phyloP scores from a whole-genome alignment of 73 alveolate genomes.

The Tetrahymena malaccensis region DNA sequence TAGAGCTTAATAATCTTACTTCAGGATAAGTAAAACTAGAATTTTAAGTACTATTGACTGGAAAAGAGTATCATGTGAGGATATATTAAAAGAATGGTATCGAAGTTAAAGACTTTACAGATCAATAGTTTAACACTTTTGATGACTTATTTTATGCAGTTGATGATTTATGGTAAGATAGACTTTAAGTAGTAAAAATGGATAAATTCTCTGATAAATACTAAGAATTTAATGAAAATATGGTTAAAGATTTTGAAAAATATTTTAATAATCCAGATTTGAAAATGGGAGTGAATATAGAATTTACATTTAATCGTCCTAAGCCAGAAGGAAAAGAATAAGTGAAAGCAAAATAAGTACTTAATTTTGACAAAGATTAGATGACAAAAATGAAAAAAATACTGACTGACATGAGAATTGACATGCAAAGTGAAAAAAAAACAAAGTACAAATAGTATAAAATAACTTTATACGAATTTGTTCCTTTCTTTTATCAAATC shows the following conservation, averaged over 20 bases:
- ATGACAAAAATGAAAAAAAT: not conserved
- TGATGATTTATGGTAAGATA: constrained; percentile 27
- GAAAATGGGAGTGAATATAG: not conserved
- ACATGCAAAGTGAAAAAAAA: not conserved
- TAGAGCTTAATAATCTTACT: constrained; percentile 75
- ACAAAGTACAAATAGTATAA: not conserved
- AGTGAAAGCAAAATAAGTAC: not conserved
- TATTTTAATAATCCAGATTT: not conserved
- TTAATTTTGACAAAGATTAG: not conserved
- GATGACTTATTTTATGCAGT: constrained; percentile 8
- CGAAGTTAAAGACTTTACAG: constrained; percentile 19
- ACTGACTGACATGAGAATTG: not conserved
- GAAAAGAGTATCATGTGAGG: constrained; percentile 13
- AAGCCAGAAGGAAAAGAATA: not conserved
- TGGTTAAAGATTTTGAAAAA: not conserved
- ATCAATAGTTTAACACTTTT: constrained; percentile 2
- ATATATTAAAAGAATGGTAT: constrained; percentile 19
- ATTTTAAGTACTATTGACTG: constrained; percentile 3
- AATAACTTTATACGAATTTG: not conserved
- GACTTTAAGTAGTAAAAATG: constrained; percentile 12
- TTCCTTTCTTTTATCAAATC: not conserved
- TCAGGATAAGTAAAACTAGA: constrained; percentile 16
- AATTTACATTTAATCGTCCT: not conserved
- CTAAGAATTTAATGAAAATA: constrained; percentile 25
- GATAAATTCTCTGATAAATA: constrained; percentile 22